A percentile compares a stretch with the other conserved stretches of the same genome.
These are phyloP conservation scores for Colletotrichum plurivorum DNA, from an alignment of 2,329 filamentous ascomycete species.

Conservation along the genomic window DNA sequence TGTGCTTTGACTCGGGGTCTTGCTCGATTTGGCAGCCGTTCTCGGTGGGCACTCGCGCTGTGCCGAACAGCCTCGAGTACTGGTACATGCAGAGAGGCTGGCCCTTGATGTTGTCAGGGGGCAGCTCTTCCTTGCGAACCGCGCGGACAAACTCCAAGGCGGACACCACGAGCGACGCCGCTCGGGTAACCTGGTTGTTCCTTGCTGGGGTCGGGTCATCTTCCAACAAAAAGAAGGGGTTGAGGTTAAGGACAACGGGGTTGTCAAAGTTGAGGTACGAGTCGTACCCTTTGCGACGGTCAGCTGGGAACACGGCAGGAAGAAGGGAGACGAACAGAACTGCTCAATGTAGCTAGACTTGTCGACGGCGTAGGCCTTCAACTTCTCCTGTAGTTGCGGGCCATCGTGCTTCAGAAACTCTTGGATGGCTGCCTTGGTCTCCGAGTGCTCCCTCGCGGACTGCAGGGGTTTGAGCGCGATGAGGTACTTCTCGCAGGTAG, in stretches of 20 bases:
- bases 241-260: constrained; percentile 95
- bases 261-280: constrained; percentile 99
- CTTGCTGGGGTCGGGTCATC: constrained; percentile 97
- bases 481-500: constrained; percentile 84
- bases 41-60: constrained; percentile 92
- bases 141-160: constrained; percentile 93
- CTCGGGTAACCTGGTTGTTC: constrained; percentile 96
- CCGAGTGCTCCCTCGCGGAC: constrained; percentile 82
- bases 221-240: constrained; percentile 97
- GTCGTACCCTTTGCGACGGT: constrained; percentile 81
- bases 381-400: constrained; percentile 85
- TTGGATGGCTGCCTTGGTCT: constrained; percentile 83
- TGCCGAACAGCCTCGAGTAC: constrained; percentile 95
- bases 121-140: constrained; percentile 91
- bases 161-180: constrained; percentile 91
- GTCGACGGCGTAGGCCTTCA: constrained; percentile 90
- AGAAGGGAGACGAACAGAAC: constrained; percentile 80
- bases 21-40: constrained; percentile 97
- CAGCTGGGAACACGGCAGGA: neutral
- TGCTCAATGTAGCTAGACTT: constrained; percentile 99
- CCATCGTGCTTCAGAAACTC: constrained; percentile 89
- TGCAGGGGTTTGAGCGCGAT: constrained; percentile 86
- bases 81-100: constrained; percentile 98
- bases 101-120: constrained; percentile 87
- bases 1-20: constrained; percentile 91